Base-by-base conservation (phyloP, 441 rosid species). In the Erysimum cheiri region DNA sequence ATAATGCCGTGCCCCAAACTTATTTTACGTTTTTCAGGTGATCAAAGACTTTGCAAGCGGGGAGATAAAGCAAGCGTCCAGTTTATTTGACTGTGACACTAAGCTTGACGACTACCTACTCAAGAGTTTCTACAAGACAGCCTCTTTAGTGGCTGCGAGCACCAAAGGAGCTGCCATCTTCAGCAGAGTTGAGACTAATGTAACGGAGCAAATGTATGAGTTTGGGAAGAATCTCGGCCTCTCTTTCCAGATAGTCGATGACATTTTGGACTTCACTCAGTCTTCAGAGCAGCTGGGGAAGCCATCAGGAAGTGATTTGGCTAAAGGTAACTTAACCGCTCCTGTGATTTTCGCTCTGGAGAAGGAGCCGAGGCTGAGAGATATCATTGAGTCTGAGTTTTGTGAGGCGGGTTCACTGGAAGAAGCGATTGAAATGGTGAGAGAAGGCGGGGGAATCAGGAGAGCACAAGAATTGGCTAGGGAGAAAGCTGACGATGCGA, bases 201-300 rank as follows among this genome's bases (percentile, higher is more conserved):
- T 57, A 8, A 36, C 62, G 12, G 31, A 57, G 29, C 31, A 57
- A 36, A 36, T 57, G 44, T 57, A 57, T 17, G 46, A 57, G 46
- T 36, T 57, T 36, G 62, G 62, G 17, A 57, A 57, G 62, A 57
- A 57, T 57, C 62, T 57, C 1, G 62, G 62, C 9, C 62, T 57
- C 62, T 57, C 62, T 19, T 57, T 57, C 17, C 62, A 57, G 37
- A 6, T 57, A 19, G 46, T 19, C 2, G 62, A 57, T 17, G 44
- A 57, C 31, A 57, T 57, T 19, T 57, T 57, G 44, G 61, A 57
- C 43, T 57, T 57, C 44, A 57, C 61, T 57, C 61, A 57, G 61
- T 57, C 61, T 1, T 17, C 61, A 35, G 61, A 57, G 31, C 61
- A 57, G 44, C 61, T 57, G 3, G 61, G 61, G 44, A 57, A 57